Evolutionary conservation across 352 stramenopile species (phyloP).

Genomic region (Elongisporangium undulatum): DNA sequence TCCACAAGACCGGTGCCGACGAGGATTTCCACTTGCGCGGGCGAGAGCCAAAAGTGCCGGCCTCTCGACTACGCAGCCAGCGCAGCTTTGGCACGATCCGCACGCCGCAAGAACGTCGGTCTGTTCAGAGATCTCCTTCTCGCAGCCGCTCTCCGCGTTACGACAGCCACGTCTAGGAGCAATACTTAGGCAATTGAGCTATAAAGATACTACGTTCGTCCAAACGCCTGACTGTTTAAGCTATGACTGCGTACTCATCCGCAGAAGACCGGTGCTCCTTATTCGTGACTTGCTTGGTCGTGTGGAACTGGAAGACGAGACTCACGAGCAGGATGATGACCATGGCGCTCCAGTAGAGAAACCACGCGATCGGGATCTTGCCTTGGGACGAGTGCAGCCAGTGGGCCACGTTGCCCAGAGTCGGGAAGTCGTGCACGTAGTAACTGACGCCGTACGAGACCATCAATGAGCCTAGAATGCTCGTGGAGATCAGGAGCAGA

Average conservation of each 20-base stretch:
- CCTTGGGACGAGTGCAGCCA: background rate
- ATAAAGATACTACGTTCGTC: too few species aligned
- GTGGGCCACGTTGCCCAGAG: background rate
- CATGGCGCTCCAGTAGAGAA: background rate
- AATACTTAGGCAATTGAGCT: too few species aligned
- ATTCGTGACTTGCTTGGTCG: background rate
- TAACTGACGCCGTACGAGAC: background rate
- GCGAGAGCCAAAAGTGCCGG: background rate
- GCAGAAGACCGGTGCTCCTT: background rate
- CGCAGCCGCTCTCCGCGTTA: background rate
- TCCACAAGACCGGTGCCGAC: conserved; percentile 31
- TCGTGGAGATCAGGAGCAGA: background rate
- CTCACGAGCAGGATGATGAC: background rate
- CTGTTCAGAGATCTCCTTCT: background rate
- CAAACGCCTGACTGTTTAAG: background rate
- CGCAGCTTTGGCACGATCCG: background rate
- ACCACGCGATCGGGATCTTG: background rate
- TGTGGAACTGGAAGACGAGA: background rate
- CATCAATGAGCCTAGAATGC: background rate
- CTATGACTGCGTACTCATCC: background rate
- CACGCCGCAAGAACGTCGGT: background rate
- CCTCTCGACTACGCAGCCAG: background rate
- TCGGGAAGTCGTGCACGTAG: background rate
- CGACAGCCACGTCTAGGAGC: background rate
- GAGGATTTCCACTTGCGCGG: conserved; percentile 26